Evolutionary conservation across 2,329 filamentous ascomycete species (phyloP).

Genomic region (Elsinoe arachidis): DNA sequence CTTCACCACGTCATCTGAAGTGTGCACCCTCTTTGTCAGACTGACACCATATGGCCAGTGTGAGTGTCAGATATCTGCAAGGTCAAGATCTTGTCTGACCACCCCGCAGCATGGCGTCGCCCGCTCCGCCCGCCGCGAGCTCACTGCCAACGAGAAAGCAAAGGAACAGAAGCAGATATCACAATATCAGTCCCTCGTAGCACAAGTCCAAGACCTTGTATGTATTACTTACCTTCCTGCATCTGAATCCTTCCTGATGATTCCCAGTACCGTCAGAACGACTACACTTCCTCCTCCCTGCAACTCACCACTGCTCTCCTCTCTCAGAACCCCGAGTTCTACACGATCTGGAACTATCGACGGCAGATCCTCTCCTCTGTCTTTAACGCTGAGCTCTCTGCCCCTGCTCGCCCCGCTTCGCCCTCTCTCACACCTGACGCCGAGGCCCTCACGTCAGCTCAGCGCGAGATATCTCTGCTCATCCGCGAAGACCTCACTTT

Average conservation of each 20-base stretch:
- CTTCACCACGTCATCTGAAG: not conserved
- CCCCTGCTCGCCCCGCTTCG: conserved; percentile 29
- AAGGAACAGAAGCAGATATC: conserved; percentile 68
- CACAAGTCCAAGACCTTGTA: conserved; percentile 58
- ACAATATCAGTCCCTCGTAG: conserved; percentile 64
- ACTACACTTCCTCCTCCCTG: conserved; percentile 49
- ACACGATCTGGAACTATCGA: conserved; percentile 85
- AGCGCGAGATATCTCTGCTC: conserved; percentile 39
- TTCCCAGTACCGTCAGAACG: conserved; percentile 32
- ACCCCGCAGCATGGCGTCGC: conserved; percentile 69
- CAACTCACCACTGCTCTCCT: conserved; percentile 60
- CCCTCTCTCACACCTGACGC: conserved; percentile 3
- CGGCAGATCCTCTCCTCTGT: conserved; percentile 60
- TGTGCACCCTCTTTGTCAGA: not conserved
- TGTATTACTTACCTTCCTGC: conserved; percentile 22
- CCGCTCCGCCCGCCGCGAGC: conserved; percentile 48
- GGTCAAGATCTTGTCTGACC: not conserved
- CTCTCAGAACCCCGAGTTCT: conserved; percentile 75
- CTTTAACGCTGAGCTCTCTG: conserved; percentile 42
- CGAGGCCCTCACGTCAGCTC: conserved; percentile 22
- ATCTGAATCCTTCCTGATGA: conserved; percentile 52
- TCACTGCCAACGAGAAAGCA: conserved; percentile 60
- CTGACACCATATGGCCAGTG: conserved; percentile 2
- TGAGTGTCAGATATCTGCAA: not conserved
- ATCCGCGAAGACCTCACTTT: conserved; percentile 71